phyloP scores from a whole-genome alignment of 805 yeast species.

The Henningerozyma blattae region DNA sequence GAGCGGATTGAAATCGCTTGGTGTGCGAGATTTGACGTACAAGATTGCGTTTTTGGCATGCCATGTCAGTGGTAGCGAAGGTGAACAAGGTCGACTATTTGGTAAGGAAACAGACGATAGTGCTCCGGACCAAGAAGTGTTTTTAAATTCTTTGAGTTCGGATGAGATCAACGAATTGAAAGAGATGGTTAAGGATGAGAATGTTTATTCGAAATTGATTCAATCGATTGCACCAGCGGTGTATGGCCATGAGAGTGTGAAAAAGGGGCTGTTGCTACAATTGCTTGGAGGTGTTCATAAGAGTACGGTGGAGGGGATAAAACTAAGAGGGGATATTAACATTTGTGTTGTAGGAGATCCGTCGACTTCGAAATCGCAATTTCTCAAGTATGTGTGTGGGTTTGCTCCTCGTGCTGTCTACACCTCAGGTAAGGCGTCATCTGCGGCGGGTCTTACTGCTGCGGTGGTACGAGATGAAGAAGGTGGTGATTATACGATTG shows the following conservation, averaged over 20 bases:
- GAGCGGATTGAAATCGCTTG: slow-evolving; percentile 78
- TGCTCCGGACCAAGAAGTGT: slow-evolving; percentile 55
- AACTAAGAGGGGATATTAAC: slow-evolving; percentile 91
- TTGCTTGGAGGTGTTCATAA: slow-evolving; percentile 94
- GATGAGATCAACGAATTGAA: slow-evolving; percentile 77
- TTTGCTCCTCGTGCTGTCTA: slow-evolving; percentile 91
- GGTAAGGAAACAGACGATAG: neutral
- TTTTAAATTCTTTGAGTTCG: slow-evolving; percentile 63
- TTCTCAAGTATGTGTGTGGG: slow-evolving; percentile 81
- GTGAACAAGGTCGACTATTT: slow-evolving; percentile 6
- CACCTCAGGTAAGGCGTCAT: slow-evolving; percentile 95
- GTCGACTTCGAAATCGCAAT: slow-evolving; percentile 93
- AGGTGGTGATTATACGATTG: slow-evolving; percentile 92
- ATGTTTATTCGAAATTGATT: slow-evolving; percentile 73
- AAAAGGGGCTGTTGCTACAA: slow-evolving; percentile 83
- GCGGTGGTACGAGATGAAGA: slow-evolving; percentile 97
- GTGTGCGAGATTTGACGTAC: slow-evolving; percentile 89
- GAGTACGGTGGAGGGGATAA: slow-evolving; percentile 84
- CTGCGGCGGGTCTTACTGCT: slow-evolving; percentile 98
- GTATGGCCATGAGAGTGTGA: slow-evolving; percentile 88
- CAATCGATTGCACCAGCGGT: slow-evolving; percentile 91
- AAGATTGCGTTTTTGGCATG: slow-evolving; percentile 85
- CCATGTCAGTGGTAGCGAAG: slow-evolving; percentile 57
- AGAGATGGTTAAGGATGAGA: slow-evolving; percentile 82
- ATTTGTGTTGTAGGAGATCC: slow-evolving; percentile 97